Conservation (phyloP, 768 basidiomycete genomes). For the Suillus lakei region DNA sequence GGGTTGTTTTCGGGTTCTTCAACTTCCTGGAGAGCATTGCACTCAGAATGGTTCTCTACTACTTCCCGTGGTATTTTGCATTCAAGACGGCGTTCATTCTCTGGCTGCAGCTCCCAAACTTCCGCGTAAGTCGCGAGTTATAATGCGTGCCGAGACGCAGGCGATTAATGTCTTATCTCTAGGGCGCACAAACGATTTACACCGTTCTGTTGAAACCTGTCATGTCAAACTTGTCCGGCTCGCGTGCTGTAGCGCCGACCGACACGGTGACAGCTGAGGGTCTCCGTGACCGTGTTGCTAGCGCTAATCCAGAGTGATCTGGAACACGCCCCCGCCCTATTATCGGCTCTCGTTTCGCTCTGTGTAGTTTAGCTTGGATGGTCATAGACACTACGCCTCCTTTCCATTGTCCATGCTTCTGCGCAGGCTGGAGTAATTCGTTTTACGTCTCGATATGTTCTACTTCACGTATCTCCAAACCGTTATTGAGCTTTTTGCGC, state of each 20-base stretch:
- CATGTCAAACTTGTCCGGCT: constrained; percentile 62
- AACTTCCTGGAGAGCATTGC: constrained; percentile 91
- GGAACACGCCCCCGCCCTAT: not conserved
- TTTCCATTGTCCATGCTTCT: constrained; percentile 8
- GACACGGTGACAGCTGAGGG: constrained; percentile 57
- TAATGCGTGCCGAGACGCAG: not conserved
- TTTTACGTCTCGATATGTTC: constrained; percentile 13
- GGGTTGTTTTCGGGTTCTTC: constrained; percentile 94
- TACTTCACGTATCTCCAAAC: constrained; percentile 12
- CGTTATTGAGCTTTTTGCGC: constrained; percentile 8
- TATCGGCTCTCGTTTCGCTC: not conserved
- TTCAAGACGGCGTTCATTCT: constrained; percentile 91
- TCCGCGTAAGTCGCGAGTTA: constrained; percentile 64
- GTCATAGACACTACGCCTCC: constrained; percentile 13
- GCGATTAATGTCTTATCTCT: constrained; percentile 14
- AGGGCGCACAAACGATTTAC: constrained; percentile 91
- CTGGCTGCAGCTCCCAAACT: constrained; percentile 88
- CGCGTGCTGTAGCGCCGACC: constrained; percentile 47
- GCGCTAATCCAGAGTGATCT: constrained; percentile 39
- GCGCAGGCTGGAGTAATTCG: constrained; percentile 4
- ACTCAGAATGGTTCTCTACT: constrained; percentile 84
- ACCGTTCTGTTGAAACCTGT: constrained; percentile 78
- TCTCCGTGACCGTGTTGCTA: constrained; percentile 50
- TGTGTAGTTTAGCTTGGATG: constrained; percentile 10
- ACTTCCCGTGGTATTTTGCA: constrained; percentile 92